Evolutionary conservation across 192 early-diverging fungal genomes (phyloP).

Genomic region (Backusella psychrophila): DNA sequence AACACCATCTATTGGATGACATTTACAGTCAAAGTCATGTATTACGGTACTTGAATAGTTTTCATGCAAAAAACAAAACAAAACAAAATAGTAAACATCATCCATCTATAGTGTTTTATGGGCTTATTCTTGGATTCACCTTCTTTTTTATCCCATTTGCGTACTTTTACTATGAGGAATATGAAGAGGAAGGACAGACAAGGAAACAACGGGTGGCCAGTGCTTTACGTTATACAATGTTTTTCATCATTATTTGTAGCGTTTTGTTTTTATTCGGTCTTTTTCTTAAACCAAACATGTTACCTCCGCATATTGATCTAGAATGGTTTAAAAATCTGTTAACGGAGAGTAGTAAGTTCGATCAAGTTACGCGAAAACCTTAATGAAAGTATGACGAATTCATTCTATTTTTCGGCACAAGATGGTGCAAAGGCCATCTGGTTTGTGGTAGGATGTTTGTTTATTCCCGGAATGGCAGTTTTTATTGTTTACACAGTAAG

Average conservation of each 20-base stretch:
- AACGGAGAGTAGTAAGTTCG: constrained; percentile 41
- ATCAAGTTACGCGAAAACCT: not conserved
- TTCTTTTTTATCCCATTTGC: constrained; percentile 54
- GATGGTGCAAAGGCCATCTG: constrained; percentile 39
- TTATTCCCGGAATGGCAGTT: constrained; percentile 45
- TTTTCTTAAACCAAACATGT: constrained; percentile 39
- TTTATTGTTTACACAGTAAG: constrained; percentile 54
- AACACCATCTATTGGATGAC: constrained; percentile 43
- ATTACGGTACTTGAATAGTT: constrained; percentile 38
- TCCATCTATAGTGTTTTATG: constrained; percentile 38
- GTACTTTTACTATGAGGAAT: constrained; percentile 59
- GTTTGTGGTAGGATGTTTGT: constrained; percentile 45
- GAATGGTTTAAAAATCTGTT: constrained; percentile 51
- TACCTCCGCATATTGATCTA: constrained; percentile 35
- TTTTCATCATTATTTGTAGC: constrained; percentile 41
- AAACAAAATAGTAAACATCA: not conserved
- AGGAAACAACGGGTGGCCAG: constrained; percentile 27
- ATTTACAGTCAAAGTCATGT: constrained; percentile 33
- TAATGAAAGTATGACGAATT: not conserved
- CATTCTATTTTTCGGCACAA: not conserved
- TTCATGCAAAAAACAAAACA: not conserved
- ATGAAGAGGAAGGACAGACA: constrained; percentile 36
- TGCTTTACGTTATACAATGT: constrained; percentile 47
- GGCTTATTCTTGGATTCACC: constrained; percentile 37
- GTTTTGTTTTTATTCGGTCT: constrained; percentile 46